Percentiles rank a stretch among this genome's conserved stretches.
Conservation (phyloP, 75 land plant genomes). For the Pinus albicaulis region DNA sequence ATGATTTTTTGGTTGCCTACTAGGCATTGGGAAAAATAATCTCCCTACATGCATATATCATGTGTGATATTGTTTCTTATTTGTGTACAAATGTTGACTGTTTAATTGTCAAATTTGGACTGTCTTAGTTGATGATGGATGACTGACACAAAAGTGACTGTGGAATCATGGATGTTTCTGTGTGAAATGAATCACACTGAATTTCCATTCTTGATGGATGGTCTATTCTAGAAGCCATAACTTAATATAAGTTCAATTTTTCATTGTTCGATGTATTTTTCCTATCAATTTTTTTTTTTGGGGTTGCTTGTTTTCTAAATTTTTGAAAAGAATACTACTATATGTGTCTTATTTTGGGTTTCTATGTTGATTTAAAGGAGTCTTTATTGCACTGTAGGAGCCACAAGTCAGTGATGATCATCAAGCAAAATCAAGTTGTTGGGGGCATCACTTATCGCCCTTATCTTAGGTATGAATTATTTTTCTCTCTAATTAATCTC, state of each 20-base stretch:
- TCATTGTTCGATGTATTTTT: too few species aligned
- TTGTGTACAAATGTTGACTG: too few species aligned
- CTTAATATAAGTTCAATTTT: too few species aligned
- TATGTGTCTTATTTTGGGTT: neutral
- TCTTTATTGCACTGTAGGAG: conserved; percentile 52
- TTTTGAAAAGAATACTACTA: conserved; percentile 4
- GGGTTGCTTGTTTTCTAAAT: neutral
- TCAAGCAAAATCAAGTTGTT: conserved; percentile 85
- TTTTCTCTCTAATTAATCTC: neutral
- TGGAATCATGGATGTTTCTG: neutral
- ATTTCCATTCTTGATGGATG: neutral
- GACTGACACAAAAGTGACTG: neutral
- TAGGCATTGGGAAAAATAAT: neutral
- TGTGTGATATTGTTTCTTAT: too few species aligned
- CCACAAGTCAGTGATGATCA: conserved; percentile 98
- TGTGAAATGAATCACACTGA: neutral
- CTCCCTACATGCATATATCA: too few species aligned
- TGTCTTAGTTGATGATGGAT: neutral
- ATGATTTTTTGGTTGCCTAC: neutral
- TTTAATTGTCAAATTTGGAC: neutral
- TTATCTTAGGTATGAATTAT: conserved; percentile 64
- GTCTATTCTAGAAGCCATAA: neutral
- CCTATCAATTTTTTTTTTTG: neutral
- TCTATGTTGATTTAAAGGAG: neutral
- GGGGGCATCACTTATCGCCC: conserved; percentile 99